Percentiles rank a stretch among this genome's conserved stretches.
Conservation (phyloP, 192 early-diverging fungal species). For the Funneliformis geosporum region DNA sequence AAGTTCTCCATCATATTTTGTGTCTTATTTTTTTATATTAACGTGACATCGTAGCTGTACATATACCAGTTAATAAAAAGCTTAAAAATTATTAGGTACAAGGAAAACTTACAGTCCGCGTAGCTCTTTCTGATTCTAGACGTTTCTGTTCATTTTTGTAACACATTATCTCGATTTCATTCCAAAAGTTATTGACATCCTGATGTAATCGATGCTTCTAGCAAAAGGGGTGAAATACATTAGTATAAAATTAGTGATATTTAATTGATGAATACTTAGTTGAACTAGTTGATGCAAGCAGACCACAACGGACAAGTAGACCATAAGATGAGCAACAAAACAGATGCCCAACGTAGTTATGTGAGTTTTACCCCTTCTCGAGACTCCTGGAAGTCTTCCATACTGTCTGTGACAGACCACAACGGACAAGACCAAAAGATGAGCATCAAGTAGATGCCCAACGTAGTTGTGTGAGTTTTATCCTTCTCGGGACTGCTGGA, state of each 20-base stretch:
- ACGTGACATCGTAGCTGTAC: constrained; percentile 10
- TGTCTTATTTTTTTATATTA: constrained; percentile 23
- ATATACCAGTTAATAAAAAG: constrained; percentile 22
- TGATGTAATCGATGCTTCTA: too few relatives aligned
- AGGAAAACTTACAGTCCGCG: constrained; percentile 12
- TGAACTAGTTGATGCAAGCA: not conserved
- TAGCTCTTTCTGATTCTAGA: constrained; percentile 1
- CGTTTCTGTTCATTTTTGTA: not conserved
- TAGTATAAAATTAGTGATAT: too few relatives aligned
- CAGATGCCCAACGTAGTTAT: constrained; percentile 21
- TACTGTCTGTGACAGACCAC: constrained; percentile 25
- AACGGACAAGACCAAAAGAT: constrained; percentile 26
- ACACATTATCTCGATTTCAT: not conserved
- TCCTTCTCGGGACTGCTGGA: constrained; percentile 27
- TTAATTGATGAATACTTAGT: too few relatives aligned
- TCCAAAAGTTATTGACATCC: not conserved
- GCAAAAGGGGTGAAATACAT: too few relatives aligned
- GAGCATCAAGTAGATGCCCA: constrained; percentile 26
- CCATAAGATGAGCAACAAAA: constrained; percentile 15
- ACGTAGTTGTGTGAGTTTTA: constrained; percentile 31
- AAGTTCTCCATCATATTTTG: constrained; percentile 25
- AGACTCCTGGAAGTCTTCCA: constrained; percentile 26
- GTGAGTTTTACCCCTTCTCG: constrained; percentile 32
- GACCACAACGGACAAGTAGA: constrained; percentile 24
- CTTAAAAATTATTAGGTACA: not conserved